Base-by-base conservation (phyloP, 495 filamentous ascomycete genomes). In the Chaetomium cochliodes region DNA sequence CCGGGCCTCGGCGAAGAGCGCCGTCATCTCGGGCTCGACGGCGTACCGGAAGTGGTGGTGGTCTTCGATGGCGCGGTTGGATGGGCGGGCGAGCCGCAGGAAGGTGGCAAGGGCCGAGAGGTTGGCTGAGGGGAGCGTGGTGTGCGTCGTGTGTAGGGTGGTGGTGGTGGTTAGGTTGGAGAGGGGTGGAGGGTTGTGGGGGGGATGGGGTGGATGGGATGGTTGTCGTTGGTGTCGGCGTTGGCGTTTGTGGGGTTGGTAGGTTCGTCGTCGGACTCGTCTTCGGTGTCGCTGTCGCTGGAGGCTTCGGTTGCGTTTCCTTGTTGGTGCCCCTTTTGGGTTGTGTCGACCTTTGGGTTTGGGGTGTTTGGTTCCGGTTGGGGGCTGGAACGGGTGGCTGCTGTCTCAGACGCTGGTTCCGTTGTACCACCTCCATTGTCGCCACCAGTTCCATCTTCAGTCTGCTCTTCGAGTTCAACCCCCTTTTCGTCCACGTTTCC, bases 121-220 rank as follows among this genome's bases (percentile, higher is more conserved):
- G 59, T 66, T 71, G 6, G 70, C 69, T 1, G 1, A 28, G 0
- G n/a, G 7, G n/a, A 50, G 13, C 8, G 59, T 71, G 1, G 66
- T 73, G 64, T 60, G 71, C 0, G 26, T 64, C 2, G 54, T 54
- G 59, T 70, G 69, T 5, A 56, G 37, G 4, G 39, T 7, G 13
- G 25, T 9, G 23, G 28, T 11, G 12, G 47, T 37, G 22, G 52
- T 8, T 0, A 26, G 23, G 13, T 66, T 30, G 28, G 28, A 22
- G 3, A 44, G 55, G 20, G 55, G n/a, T 5, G 13, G 12, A n/a
- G 20, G n/a, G 4, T 37, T 22, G 23, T 2, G 28, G 28, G 28
- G 28, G 2, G 28, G 28, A 30, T n/a, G 55, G 49, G 12, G 54
- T 22, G 1, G 42, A 7, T 28, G 2, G 3, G 15, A 44, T n/a